These are phyloP conservation scores for Neurospora tetrasperma DNA, from an alignment of 495 filamentous ascomycete species.

Conservation along the genomic window DNA sequence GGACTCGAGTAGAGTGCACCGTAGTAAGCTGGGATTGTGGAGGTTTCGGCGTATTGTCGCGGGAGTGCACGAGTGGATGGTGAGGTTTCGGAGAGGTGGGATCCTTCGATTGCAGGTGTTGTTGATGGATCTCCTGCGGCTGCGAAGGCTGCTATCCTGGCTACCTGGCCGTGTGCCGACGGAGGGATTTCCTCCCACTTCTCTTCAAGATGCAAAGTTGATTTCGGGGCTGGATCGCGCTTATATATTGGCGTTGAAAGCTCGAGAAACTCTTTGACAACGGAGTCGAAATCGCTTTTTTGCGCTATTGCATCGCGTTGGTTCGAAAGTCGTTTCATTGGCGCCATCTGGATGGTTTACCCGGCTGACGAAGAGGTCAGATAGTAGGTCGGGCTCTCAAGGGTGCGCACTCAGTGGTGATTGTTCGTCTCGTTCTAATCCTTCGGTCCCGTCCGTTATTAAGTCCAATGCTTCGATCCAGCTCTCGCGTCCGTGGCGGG, in stretches of 20 bases:
- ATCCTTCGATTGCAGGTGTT: not conserved
- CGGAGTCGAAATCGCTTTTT: not conserved
- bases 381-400: not conserved
- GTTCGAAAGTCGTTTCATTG: not conserved
- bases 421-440: not conserved
- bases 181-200: not conserved
- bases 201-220: not conserved
- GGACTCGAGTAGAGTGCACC: constrained; percentile 48
- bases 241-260: not conserved
- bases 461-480: not conserved
- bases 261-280: not conserved
- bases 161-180: not conserved
- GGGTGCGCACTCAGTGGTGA: not conserved
- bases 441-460: not conserved
- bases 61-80: not conserved
- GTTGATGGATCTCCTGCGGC: not conserved
- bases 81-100: not conserved
- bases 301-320: not conserved
- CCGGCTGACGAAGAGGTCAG: not conserved
- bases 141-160: not conserved
- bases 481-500: not conserved
- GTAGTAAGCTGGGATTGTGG: constrained; percentile 58
- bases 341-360: not conserved
- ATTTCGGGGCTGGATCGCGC: not conserved
- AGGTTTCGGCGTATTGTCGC: constrained; percentile 2